phyloP scores from a whole-genome alignment of 1,284 basidiomycete species.

The Ustilago curta region DNA sequence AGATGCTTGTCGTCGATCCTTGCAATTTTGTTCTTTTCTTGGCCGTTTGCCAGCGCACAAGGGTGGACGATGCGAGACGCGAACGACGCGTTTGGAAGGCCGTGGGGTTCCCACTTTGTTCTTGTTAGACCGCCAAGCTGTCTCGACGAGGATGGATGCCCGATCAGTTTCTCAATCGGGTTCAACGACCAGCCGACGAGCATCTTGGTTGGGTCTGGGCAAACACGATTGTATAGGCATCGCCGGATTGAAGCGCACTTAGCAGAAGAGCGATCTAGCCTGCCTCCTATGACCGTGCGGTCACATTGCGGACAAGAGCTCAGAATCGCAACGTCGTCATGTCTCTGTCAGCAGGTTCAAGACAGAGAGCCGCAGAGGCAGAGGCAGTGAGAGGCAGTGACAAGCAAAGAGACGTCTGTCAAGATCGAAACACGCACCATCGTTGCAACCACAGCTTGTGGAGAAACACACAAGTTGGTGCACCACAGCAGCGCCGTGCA shows the following conservation, averaged over 20 bases:
- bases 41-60: slow-evolving; percentile 4
- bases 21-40: neutral
- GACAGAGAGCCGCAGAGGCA: neutral
- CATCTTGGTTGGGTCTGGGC: too few species aligned
- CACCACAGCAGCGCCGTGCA: too few species aligned
- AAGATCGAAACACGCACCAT: slow-evolving; percentile 7
- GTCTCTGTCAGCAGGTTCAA: neutral
- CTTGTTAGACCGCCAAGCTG: slow-evolving; percentile 5
- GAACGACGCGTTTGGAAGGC: slow-evolving; percentile 1
- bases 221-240: too few species aligned
- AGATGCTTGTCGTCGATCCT: slow-evolving; percentile 7
- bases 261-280: too few species aligned
- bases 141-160: too few species aligned
- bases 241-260: too few species aligned
- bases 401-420: neutral
- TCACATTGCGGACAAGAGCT: too few species aligned
- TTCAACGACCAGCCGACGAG: too few species aligned
- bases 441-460: neutral
- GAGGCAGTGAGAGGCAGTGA: neutral
- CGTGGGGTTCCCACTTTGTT: too few species aligned
- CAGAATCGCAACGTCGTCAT: neutral
- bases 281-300: too few species aligned
- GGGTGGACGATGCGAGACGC: neutral
- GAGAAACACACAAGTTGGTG: too few species aligned
- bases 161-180: too few species aligned